These are phyloP conservation scores for Calvatia gigantea DNA, from an alignment of 768 basidiomycete genomes.

Conservation along the genomic window DNA sequence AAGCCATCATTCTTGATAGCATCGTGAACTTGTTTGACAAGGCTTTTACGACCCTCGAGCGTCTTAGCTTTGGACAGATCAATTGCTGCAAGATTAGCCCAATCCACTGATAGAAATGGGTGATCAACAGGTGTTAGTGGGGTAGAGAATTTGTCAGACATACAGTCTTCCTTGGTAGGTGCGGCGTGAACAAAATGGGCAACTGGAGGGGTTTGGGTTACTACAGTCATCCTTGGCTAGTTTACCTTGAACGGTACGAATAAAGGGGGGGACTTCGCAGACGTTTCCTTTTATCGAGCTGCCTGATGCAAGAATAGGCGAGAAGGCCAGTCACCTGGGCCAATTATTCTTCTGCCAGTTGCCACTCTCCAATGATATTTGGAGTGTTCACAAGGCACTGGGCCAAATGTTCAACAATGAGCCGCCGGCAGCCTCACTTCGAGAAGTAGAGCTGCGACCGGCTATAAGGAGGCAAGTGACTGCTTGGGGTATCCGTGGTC, in stretches of 20 bases:
- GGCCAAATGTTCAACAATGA: background rate
- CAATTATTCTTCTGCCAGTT: background rate
- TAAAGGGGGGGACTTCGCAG: background rate
- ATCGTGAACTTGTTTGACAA: constrained; percentile 36
- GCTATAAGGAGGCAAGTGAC: background rate
- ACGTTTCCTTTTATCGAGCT: background rate
- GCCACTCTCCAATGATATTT: background rate
- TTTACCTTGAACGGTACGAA: no score
- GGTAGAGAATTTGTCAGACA: background rate
- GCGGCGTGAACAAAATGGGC: constrained; percentile 8
- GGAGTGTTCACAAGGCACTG: background rate
- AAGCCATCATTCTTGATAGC: constrained; percentile 40
- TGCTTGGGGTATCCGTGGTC: background rate
- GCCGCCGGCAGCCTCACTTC: background rate
- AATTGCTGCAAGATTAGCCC: constrained; percentile 44
- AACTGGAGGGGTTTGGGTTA: background rate
- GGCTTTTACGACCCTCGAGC: constrained; percentile 28
- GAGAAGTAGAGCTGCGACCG: no score
- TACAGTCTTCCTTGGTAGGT: constrained; percentile 10
- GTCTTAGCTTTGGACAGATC: constrained; percentile 40
- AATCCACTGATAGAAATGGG: constrained; percentile 19
- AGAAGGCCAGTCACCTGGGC: constrained; percentile 2
- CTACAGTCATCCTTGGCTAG: background rate
- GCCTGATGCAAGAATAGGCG: background rate
- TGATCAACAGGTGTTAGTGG: background rate